Evolutionary conservation across 2,329 filamentous ascomycete species (phyloP).

Genomic region (Trichoderma semiorbis): DNA sequence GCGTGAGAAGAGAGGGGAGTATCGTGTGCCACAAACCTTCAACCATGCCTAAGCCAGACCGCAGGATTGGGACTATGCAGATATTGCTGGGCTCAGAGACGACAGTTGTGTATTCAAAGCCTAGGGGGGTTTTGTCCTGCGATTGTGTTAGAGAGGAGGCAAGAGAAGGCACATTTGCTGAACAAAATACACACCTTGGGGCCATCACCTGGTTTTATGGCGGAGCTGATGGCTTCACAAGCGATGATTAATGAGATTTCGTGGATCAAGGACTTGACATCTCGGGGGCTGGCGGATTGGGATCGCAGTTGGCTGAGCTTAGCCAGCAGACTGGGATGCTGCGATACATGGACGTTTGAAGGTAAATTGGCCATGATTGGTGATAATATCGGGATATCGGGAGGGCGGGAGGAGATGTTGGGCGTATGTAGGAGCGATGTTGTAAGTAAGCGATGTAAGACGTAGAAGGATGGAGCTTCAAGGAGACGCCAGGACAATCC

Average conservation of each 20-base stretch:
- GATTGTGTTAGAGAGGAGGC: background rate
- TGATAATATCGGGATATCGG: background rate
- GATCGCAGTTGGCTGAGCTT: constrained; percentile 91
- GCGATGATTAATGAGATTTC: constrained; percentile 82
- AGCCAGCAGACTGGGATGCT: constrained; percentile 78
- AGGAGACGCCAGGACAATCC: background rate
- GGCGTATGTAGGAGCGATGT: background rate
- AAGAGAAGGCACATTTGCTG: background rate
- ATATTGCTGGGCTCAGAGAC: constrained; percentile 63
- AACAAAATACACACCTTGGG: constrained; percentile 52
- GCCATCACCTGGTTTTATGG: constrained; percentile 54
- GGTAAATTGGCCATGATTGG: constrained; percentile 43
- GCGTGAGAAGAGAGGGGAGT: background rate
- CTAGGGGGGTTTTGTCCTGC: constrained; percentile 75
- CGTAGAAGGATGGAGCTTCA: background rate
- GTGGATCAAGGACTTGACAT: constrained; percentile 78
- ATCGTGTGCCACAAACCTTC: constrained; percentile 53
- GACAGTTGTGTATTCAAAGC: constrained; percentile 67
- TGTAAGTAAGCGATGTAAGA: background rate
- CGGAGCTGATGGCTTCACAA: constrained; percentile 71
- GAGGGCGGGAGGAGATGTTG: background rate
- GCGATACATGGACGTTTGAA: constrained; percentile 70
- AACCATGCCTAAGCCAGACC: constrained; percentile 87
- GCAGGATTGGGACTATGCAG: constrained; percentile 86
- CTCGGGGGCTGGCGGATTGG: constrained; percentile 62